Evolutionary conservation across 2,329 filamentous ascomycete species (phyloP).

Genomic region (Malbranchea zuffiana): DNA sequence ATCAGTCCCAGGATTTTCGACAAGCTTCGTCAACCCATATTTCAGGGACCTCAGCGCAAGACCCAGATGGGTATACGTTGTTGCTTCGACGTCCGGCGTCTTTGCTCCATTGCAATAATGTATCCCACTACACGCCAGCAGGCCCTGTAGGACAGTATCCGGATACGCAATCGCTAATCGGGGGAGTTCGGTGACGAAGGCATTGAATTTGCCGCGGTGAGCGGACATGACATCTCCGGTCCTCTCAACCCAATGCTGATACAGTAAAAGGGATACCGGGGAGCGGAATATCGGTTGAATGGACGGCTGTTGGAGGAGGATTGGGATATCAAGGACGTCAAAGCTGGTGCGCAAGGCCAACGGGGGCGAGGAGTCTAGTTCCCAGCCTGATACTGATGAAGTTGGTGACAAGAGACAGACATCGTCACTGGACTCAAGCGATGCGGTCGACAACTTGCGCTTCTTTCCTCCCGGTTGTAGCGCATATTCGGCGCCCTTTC

Average conservation of each 20-base stretch:
- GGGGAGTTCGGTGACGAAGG: conserved; percentile 10
- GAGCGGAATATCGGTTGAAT: conserved; percentile 9
- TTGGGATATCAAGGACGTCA: conserved; percentile 6
- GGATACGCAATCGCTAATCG: conserved; percentile 10
- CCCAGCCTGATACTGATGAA: conserved; percentile 1
- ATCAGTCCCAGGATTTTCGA: conserved; percentile 5
- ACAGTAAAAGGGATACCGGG: conserved; percentile 8
- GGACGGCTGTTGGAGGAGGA: conserved; percentile 4
- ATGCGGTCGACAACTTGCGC: conserved; percentile 3
- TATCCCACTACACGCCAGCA: conserved; percentile 10
- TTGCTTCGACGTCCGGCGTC: conserved; percentile 7
- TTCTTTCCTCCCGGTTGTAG: conserved; percentile 2
- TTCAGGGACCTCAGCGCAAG: conserved; percentile 10
- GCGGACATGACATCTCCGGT: conserved; percentile 11
- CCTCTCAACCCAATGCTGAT: conserved; percentile 12
- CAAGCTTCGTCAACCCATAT: conserved; percentile 10
- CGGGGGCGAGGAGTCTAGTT: neutral
- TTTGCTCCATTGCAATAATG: conserved; percentile 9
- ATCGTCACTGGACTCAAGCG: conserved; percentile 1
- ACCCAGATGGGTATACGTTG: conserved; percentile 9
- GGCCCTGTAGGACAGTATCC: conserved; percentile 9
- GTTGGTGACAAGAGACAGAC: neutral
- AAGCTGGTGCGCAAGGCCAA: conserved; percentile 4
- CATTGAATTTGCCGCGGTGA: conserved; percentile 10
- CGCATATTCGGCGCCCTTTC: too few relatives aligned